These are phyloP conservation scores for Pisolithus microcarpus DNA, from an alignment of 768 basidiomycete genomes.

Conservation along the genomic window DNA sequence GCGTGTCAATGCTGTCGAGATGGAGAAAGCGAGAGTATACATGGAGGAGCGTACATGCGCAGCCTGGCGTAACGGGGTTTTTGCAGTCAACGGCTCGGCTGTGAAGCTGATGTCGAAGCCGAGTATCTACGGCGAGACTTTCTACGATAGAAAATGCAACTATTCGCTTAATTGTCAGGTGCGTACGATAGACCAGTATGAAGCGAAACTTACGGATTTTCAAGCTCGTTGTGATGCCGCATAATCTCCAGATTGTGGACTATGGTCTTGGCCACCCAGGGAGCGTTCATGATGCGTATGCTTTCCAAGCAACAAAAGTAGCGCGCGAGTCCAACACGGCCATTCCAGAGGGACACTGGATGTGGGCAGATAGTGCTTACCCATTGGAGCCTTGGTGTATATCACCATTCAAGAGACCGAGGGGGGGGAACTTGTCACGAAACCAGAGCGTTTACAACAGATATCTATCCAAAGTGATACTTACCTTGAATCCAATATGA, in stretches of 20 bases:
- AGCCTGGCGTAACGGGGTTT: slow-evolving; percentile 31
- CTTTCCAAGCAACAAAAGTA: too few relatives aligned
- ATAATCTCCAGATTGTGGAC: slow-evolving; percentile 1
- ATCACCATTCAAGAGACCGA: too few relatives aligned
- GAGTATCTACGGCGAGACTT: slow-evolving; percentile 5
- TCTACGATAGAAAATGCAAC: slow-evolving; percentile 7
- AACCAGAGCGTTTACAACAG: too few relatives aligned
- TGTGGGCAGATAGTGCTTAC: too few relatives aligned
- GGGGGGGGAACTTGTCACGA: too few relatives aligned
- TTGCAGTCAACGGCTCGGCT: slow-evolving; percentile 32
- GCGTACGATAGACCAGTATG: neutral
- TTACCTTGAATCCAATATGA: too few relatives aligned
- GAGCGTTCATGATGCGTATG: too few relatives aligned
- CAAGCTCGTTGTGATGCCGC: slow-evolving; percentile 6
- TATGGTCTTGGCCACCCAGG: too few relatives aligned
- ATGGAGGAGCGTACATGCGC: slow-evolving; percentile 19
- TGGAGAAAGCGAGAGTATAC: slow-evolving; percentile 26
- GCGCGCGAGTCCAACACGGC: too few relatives aligned
- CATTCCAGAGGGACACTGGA: too few relatives aligned
- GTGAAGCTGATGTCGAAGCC: slow-evolving; percentile 8
- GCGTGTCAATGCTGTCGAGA: neutral
- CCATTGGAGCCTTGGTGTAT: too few relatives aligned
- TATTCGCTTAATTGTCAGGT: slow-evolving; percentile 12
- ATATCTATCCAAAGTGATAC: too few relatives aligned
- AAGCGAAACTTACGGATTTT: neutral